Base-by-base conservation (phyloP, 2,329 filamentous ascomycete species). In the Thelonectria rubi region DNA sequence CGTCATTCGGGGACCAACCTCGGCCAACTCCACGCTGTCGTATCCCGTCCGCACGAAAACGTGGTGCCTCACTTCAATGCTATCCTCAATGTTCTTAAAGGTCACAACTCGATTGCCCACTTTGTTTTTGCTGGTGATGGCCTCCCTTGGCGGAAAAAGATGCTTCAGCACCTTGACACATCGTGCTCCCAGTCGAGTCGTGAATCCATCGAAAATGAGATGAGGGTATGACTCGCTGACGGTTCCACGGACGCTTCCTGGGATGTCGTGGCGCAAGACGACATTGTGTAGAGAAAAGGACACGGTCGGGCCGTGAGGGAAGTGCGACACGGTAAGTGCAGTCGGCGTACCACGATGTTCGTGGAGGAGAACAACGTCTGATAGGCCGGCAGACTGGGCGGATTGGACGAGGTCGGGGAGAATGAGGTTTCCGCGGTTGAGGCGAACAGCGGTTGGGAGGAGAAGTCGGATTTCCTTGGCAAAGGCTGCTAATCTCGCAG, bases 1-100 rank as follows among this genome's bases (percentile, higher is more conserved):
- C n/a, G 93, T 97, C 92, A 98, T 97, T 59, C 95, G 85, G 1
- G 95, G 95, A 0, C 94, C 93, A 52, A 97, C 93, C 76, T 97
- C 93, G 14, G 91, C 90, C 70, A 97, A 79, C 77, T 97, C 93
- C 3, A 98, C 92, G 60, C 90, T 92, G 73, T 97, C 89, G 74
- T 94, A 95, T 1, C 92, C 91, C 0, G 95, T 98, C 75, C 92
- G 90, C 17, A 99, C 94, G 74, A 97, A 99, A 2, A 99, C 94
- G 75, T 86, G 78, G 52, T 81, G 80, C 46, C 95, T 87, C 47
- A 99, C 91, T 78, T 99, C 94, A 54, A 98, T 96, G 62, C 91
- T 89, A 62, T 98, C 93, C 67, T 97, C 93, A 55, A 95, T 91
- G 71, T 97, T 97, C 77, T 94, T 93, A 78, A 97, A 97, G 2